phyloP scores from a whole-genome alignment of 2,329 filamentous ascomycete genomes.

The Colletotrichum euphorbiae region DNA sequence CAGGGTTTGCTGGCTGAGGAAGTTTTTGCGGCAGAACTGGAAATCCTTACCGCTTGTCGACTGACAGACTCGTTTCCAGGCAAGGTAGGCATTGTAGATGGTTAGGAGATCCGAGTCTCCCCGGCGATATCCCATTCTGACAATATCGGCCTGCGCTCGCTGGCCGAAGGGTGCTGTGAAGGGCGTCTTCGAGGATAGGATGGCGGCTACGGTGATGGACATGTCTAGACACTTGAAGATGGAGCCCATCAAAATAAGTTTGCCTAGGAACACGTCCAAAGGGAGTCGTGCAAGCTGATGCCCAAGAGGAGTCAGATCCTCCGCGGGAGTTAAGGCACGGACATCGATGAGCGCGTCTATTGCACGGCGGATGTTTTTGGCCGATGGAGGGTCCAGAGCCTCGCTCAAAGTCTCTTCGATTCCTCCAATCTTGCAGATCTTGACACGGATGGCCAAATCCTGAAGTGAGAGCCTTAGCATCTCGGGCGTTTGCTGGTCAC shows the following conservation, averaged over 20 bases:
- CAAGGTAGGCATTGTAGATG: slow-evolving; percentile 90
- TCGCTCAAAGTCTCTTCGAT: slow-evolving; percentile 91
- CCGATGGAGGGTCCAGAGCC: slow-evolving; percentile 88
- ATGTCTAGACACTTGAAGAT: slow-evolving; percentile 94
- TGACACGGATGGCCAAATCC: slow-evolving; percentile 94
- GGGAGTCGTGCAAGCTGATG: slow-evolving; percentile 88
- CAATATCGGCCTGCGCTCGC: slow-evolving; percentile 82
- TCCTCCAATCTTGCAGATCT: slow-evolving; percentile 94
- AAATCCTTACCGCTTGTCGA: slow-evolving; percentile 78
- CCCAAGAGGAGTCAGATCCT: slow-evolving; percentile 89
- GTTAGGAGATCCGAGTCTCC: slow-evolving; percentile 94
- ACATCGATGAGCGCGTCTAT: slow-evolving; percentile 95
- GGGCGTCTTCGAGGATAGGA: slow-evolving; percentile 93
- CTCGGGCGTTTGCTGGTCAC: slow-evolving; percentile 94
- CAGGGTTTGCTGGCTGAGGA: slow-evolving; percentile 88
- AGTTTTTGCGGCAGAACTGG: slow-evolving; percentile 95
- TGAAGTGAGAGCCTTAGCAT: slow-evolving; percentile 95
- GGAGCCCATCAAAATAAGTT: slow-evolving; percentile 86
- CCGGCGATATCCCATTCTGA: slow-evolving; percentile 81
- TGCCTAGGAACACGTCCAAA: slow-evolving; percentile 93
- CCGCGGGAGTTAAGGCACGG: slow-evolving; percentile 81
- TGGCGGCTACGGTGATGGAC: slow-evolving; percentile 89
- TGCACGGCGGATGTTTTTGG: slow-evolving; percentile 92
- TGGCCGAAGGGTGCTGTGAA: slow-evolving; percentile 90
- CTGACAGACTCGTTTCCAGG: slow-evolving; percentile 87